Base-by-base conservation (phyloP, 148 eudicot genomes). In the Vaccinium vitisidaea region DNA sequence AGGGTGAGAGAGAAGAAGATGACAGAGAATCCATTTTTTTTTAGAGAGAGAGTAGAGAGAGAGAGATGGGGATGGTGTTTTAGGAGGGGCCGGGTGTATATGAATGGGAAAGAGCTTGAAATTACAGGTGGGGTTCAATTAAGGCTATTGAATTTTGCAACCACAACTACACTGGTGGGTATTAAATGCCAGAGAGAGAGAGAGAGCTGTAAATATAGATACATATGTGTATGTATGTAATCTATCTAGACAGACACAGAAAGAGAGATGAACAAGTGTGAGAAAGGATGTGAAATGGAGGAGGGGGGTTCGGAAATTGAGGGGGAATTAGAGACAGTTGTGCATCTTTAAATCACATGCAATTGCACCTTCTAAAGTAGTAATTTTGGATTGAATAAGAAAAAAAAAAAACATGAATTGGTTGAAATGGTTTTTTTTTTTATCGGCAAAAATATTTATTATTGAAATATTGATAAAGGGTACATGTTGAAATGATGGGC, bases 121-220 rank as follows among this genome's bases (percentile, higher is more conserved):
- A 89, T 89, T 89, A 78, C 85, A 83, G 90, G 83, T 89, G 88
- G 63, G 54, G 18, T 39, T 53, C 79, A 79, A 70, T 85, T 80
- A 85, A 55, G 49, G 70, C 63, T 6, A 80, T 19, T 80, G 63
- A 80, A 80, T 18, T 23, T 36, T 55, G 18, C 49, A 14, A 49
- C 83, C 53, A 39, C 74, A 80, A 39, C 18, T 5, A 3, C 30
- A 13, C 21, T 1, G 25, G 30, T 58, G 32, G 73, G n/a, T 13
- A n/a, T 80, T 81, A 48, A 81, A 81, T 81, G 83, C 36, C 9
- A 48, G 12, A 23, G 74, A 39, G 2, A 65, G 74, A 65, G 74
- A 39, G 2, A 65, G 12, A 23, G 8, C 50, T 65, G 63, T 36
- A 9, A 12, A 58, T 79, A 55, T 55, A 3, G 4, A 9, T 63